A percentile compares a stretch with the other conserved stretches of the same genome.
Evolutionary conservation across 108 stramenopile genomes (phyloP).

Genomic region (Cyclotella kingstonii): DNA sequence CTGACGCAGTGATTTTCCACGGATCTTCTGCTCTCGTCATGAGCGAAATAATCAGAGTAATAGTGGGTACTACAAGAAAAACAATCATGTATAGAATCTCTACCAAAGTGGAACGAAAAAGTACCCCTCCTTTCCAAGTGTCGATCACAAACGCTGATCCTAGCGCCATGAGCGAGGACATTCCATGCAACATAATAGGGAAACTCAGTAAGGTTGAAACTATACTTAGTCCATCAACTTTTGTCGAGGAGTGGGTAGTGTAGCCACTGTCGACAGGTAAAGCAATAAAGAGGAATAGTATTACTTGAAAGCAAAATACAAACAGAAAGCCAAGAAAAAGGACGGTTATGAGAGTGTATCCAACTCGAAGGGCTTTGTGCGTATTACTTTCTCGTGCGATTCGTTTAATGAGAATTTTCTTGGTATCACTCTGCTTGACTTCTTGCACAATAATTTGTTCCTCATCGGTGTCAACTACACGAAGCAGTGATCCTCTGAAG

Average conservation of each 20-base stretch:
- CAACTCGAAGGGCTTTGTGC: slow-evolving; percentile 37
- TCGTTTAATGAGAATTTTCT: slow-evolving; percentile 46
- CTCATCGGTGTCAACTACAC: slow-evolving; percentile 44
- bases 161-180: slow-evolving; percentile 60
- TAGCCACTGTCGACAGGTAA: slow-evolving; percentile 42
- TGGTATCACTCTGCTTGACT: slow-evolving; percentile 19
- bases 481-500: slow-evolving; percentile 40
- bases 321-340: slow-evolving; percentile 62
- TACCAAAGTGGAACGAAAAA: slow-evolving; percentile 23
- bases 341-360: slow-evolving; percentile 54
- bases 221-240: slow-evolving; percentile 3
- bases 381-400: slow-evolving; percentile 32
- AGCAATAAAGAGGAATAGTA: slow-evolving; percentile 57
- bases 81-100: slow-evolving; percentile 43
- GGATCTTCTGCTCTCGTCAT: slow-evolving; percentile 41
- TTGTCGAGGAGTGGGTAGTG: background rate
- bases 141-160: slow-evolving; percentile 54
- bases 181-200: slow-evolving; percentile 46
- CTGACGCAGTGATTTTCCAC: slow-evolving; percentile 50
- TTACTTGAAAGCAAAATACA: slow-evolving; percentile 64
- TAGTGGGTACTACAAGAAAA: slow-evolving; percentile 54
- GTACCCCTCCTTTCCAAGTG: slow-evolving; percentile 28
- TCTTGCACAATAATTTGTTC: slow-evolving; percentile 58
- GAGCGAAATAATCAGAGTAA: slow-evolving; percentile 34
- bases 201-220: slow-evolving; percentile 50